Evolutionary conservation across 108 stramenopile species (phyloP).

Genomic region (Fistulifera pelliculosa): DNA sequence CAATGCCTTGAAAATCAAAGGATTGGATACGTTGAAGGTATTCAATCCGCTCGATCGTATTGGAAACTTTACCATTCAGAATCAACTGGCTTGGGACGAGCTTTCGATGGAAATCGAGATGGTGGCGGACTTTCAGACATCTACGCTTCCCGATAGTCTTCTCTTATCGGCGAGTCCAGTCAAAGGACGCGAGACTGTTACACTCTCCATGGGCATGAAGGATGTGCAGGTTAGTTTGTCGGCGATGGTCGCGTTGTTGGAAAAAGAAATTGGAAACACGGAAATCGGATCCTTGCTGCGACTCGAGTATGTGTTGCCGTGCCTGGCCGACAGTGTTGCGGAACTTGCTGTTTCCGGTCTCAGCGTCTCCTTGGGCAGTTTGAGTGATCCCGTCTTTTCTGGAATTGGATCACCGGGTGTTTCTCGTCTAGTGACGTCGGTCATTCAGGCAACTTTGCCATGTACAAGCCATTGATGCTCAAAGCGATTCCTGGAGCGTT

Average conservation of each 20-base stretch:
- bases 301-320: not conserved
- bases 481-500: conserved; percentile 11
- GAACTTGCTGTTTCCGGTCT: not conserved
- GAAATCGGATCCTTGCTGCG: not conserved
- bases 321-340: not conserved
- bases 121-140: not conserved
- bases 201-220: not conserved
- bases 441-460: conserved; percentile 20
- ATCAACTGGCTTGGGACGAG: not conserved
- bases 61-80: conserved; percentile 31
- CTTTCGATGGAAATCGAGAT: not conserved
- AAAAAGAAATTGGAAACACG: not conserved
- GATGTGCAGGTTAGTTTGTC: not conserved
- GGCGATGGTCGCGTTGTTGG: not conserved
- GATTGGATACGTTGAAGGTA: conserved; percentile 32
- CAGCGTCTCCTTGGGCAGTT: not conserved
- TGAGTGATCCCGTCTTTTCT: not conserved
- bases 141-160: not conserved
- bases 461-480: conserved; percentile 9
- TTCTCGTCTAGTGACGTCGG: not conserved
- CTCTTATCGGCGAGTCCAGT: not conserved
- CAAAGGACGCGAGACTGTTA: not conserved
- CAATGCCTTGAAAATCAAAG: conserved; percentile 12
- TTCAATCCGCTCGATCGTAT: conserved; percentile 30
- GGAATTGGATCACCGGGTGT: not conserved